Evolutionary conservation across 768 basidiomycete species (phyloP).

Genomic region (Tremella yokohamensis): DNA sequence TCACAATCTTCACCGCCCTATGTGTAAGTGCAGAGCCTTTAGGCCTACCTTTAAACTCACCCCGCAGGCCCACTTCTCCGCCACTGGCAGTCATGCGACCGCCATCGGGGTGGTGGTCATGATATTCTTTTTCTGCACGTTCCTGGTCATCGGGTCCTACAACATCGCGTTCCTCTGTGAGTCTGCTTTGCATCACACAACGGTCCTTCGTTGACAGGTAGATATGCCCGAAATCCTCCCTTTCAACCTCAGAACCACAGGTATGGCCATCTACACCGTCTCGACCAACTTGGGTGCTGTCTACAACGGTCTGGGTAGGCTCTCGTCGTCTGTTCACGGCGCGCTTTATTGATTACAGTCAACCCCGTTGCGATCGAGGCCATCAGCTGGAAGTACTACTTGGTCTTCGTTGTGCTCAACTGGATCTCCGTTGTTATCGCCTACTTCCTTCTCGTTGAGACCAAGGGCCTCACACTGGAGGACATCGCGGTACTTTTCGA

Average conservation of each 20-base stretch:
- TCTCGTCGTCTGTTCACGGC: neutral
- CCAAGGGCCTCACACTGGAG: constrained; percentile 20
- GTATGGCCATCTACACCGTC: constrained; percentile 25
- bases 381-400: constrained; percentile 32
- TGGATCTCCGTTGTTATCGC: neutral
- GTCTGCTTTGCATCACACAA: neutral
- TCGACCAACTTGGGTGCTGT: constrained; percentile 9
- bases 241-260: constrained; percentile 23
- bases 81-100: neutral
- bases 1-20: constrained; percentile 19
- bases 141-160: neutral
- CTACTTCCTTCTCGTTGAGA: constrained; percentile 24
- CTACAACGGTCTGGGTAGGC: constrained; percentile 1
- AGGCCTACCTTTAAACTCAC: neutral
- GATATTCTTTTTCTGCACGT: neutral
- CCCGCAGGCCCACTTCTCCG: neutral
- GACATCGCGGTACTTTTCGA: constrained; percentile 27
- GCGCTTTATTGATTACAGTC: constrained; percentile 6
- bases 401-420: neutral
- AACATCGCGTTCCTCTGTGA: neutral
- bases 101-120: neutral
- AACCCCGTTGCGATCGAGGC: constrained; percentile 30
- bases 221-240: constrained; percentile 40
- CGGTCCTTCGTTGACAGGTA: neutral
- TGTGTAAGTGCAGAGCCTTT: constrained; percentile 11